Evolutionary conservation across 495 filamentous ascomycete genomes (phyloP).

Genomic region (Penicillium paxilli): DNA sequence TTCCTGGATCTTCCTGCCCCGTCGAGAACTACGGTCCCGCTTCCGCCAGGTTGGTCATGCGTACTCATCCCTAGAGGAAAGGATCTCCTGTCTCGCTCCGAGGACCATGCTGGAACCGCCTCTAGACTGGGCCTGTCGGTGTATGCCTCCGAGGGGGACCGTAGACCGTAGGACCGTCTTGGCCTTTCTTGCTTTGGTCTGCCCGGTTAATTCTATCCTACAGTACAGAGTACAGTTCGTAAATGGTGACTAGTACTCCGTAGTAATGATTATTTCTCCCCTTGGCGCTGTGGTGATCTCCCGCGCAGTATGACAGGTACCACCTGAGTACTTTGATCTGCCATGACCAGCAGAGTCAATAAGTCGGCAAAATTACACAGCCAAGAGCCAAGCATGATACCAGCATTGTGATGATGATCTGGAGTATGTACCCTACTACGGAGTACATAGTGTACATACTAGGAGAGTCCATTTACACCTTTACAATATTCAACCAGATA

Average conservation of each 20-base stretch:
- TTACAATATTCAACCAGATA: too few relatives aligned
- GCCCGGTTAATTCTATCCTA: too few relatives aligned
- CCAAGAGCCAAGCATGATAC: not conserved
- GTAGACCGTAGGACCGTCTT: not conserved
- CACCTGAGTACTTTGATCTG: not conserved
- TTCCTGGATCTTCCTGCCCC: conserved; percentile 1
- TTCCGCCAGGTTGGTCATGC: conserved; percentile 19
- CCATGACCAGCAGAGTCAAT: not conserved
- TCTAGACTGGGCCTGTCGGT: not conserved
- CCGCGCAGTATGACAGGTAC: conserved; percentile 6
- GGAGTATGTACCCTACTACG: too few relatives aligned
- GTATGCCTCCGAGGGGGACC: conserved; percentile 1
- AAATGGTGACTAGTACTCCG: too few relatives aligned
- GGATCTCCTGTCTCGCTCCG: conserved; percentile 19
- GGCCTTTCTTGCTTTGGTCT: not conserved
- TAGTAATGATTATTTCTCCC: not conserved
- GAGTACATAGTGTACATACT: too few relatives aligned
- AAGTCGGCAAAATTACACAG: too few relatives aligned
- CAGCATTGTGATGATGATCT: too few relatives aligned
- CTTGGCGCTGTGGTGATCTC: conserved; percentile 17
- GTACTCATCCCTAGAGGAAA: conserved; percentile 26
- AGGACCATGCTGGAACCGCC: not conserved
- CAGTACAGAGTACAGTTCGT: too few relatives aligned
- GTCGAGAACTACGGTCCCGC: conserved; percentile 7
- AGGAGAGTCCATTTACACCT: too few relatives aligned